Percentiles rank a stretch among this genome's conserved stretches.
These are phyloP conservation scores for Colletotrichum liaoningense DNA, from an alignment of 2,329 filamentous ascomycete species.

Conservation along the genomic window DNA sequence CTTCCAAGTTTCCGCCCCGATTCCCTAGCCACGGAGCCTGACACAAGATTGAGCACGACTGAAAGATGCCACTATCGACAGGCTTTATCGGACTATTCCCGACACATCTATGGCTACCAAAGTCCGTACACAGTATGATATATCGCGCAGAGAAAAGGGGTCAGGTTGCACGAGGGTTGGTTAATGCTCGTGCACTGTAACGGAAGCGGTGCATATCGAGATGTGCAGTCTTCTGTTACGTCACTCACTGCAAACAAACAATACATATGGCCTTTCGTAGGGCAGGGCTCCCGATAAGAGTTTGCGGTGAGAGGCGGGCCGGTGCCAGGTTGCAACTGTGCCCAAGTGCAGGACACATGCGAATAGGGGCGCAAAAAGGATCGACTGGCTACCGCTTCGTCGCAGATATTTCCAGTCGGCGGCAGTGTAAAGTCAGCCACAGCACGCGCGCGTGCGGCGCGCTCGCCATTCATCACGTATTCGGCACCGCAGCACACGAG, in stretches of 20 bases:
- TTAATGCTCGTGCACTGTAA: neutral
- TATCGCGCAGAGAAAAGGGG: neutral
- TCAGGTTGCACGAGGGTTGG: neutral
- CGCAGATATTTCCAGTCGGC: conserved; percentile 24
- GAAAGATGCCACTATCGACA: neutral
- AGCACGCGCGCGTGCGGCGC: neutral
- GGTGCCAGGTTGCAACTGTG: neutral
- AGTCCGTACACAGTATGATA: no score
- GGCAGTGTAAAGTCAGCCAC: conserved; percentile 7
- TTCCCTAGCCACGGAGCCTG: neutral
- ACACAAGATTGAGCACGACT: conserved; percentile 8
- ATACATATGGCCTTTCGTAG: neutral
- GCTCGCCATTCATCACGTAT: neutral
- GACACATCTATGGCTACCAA: neutral
- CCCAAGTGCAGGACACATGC: neutral
- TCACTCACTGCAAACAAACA: neutral
- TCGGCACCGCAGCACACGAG: neutral
- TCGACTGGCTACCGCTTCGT: conserved; percentile 21
- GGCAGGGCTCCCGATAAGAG: neutral
- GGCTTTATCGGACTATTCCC: conserved; percentile 22
- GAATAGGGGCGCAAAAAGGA: conserved; percentile 2
- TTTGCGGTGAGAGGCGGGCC: neutral
- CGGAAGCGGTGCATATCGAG: neutral
- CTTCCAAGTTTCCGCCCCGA: neutral
- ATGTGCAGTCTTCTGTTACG: neutral